Base-by-base conservation (phyloP, 495 filamentous ascomycete genomes). In the Aspergillus biplanus region DNA sequence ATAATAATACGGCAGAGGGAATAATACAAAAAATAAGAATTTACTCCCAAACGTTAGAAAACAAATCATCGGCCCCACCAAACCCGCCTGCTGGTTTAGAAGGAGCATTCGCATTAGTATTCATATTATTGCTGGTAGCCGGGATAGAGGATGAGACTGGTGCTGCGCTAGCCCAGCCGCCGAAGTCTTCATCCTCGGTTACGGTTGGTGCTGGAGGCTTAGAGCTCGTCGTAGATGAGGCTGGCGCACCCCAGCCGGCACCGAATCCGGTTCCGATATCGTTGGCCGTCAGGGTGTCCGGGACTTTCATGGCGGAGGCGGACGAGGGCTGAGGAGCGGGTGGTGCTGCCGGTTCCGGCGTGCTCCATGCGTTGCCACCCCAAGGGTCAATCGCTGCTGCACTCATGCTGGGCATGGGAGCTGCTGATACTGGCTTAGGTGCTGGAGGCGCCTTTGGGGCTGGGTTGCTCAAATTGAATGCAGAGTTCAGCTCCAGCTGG, bases 31-130 rank as follows among this genome's bases (percentile, higher is more conserved):
- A 33, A 35, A 52, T 56, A 59, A 57, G 7, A 42, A 39, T 59
- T 60, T 78, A 96, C 75, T 91, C 82, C 93, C 93, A 97, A 62
- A 97, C 93, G 78, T 97, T 97, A 46, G 90, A 93, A 73, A 96
- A 97, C 69, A 97, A 75, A 79, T 97, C 93, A 66, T 97, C 93
- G 58, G 80, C 80, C 12, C 82, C 86, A 4, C 85, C 87, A 75
- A 91, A 89, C 59, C 88, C 89, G 67, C 82, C 82, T 39, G 77
- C 79, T 58, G 82, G 77, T 71, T 86, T 85, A 56, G 70, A 61
- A 52, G 78, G 61, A 55, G 70, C 60, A 27, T 71, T 74, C n/a
- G 65, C 70, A 59, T 65, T 69, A 57, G 63, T 57, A 31, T 55
- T 69, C 37, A 67, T 73, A 16, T 69, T 27, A 18, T 31, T 58